phyloP scores from a whole-genome alignment of 495 filamentous ascomycete species.

The Hypomontagnella submonticulosa region DNA sequence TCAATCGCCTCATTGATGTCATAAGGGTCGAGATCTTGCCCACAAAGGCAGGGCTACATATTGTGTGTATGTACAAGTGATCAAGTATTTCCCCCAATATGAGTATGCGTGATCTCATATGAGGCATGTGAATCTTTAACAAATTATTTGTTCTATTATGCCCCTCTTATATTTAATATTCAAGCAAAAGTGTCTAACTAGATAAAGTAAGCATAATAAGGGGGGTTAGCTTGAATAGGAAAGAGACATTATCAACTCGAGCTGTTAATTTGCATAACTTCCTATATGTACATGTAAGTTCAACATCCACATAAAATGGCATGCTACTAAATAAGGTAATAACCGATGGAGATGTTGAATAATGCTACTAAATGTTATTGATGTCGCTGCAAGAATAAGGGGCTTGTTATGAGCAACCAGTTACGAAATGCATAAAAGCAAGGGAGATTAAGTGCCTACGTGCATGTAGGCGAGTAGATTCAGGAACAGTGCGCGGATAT shows the following conservation, averaged over 20 bases:
- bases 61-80: constrained; percentile 11
- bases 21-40: constrained; percentile 23
- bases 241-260: constrained; percentile 9
- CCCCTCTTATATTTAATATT: not conserved
- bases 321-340: not conserved
- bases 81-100: constrained; percentile 6
- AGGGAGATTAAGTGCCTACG: constrained; percentile 34
- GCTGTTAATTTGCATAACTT: constrained; percentile 7
- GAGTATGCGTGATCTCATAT: not conserved
- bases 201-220: constrained; percentile 9
- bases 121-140: constrained; percentile 6
- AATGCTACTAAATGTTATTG: constrained; percentile 16
- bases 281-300: constrained; percentile 10
- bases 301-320: not conserved
- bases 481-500: constrained; percentile 26
- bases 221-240: constrained; percentile 8
- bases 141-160: no score
- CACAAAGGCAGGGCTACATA: constrained; percentile 1
- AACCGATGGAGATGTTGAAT: constrained; percentile 3
- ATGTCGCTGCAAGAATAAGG: constrained; percentile 39
- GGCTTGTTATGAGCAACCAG: constrained; percentile 20
- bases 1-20: constrained; percentile 27
- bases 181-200: constrained; percentile 15
- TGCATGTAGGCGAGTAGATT: constrained; percentile 10
- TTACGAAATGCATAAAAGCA: constrained; percentile 35